Base-by-base conservation (phyloP, 169 alveolate species). In the Plasmodium gallinaceum region DNA sequence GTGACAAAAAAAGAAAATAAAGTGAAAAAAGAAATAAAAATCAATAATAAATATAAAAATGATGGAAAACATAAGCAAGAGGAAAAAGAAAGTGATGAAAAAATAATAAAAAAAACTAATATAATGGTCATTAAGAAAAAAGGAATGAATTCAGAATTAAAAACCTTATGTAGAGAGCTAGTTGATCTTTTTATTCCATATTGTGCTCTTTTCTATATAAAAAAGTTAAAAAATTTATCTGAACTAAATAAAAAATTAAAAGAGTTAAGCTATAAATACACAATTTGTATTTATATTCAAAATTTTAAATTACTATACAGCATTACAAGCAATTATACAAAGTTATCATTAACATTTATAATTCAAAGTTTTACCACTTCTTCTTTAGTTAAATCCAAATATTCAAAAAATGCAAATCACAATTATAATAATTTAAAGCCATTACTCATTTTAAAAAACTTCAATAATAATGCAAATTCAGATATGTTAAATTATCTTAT, bases 371-470 rank as follows among this genome's bases (percentile, higher is more conserved):
- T 32, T 73, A 86, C 92, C 32, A 37, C 20, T 52, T 42, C 91
- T 16, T 2, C 65, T 22, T 26, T 83, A 71, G 42, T 83, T 69
- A 83, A 72, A 61, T 43, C 75, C 5, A 39, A 10, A 39, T 39
- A 32, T 45, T 48, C 83, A 26, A 60, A 68, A 37, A 32, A 52
- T 68, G 46, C 26, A 42, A 9, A 24, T 64, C 22, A 24, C 51
- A 52, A 86, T 71, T 71, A 39, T 71, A 70, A 51, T 12, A 86
- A 71, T 58, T 86, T 61, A 70, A 71, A 42, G n/a, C 92, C 92
- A 26, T 70, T 86, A 86, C 92, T 86, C 54, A 86, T 86, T 86
- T 86, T 86, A 74, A 86, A 70, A 71, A 86, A 86, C 51, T 86
- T 86, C 52, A 86, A 86, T 26, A 58, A 61, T 14, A 43, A n/a